Base-by-base conservation (phyloP, 2,329 filamentous ascomycete species). In the Fragosphaeria purpurea region DNA sequence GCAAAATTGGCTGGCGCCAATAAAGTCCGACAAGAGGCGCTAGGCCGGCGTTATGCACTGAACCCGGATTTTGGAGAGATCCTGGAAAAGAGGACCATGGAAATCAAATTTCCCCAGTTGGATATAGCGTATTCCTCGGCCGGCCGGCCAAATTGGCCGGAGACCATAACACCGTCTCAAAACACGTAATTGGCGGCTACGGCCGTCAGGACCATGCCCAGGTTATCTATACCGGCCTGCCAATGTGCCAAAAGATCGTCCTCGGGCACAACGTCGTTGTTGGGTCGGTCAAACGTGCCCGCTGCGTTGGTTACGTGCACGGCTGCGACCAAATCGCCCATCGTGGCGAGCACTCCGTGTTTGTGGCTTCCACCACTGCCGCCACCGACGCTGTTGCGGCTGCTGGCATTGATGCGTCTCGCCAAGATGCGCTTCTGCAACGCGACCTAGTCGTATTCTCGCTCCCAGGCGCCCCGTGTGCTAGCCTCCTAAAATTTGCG, bases 201-300 rank as follows among this genome's bases (percentile, higher is more conserved):
- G 5, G 54, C 48, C 2, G 50, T 52, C 9, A 56, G 35, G 39
- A 56, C 39, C 45, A 54, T 54, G 8, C 54, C 52, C 11, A 56
- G 35, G n/a, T 45, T 42, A 41, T 56, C 54, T 34, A 53, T 38
- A 12, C 45, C 39, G 8, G 52, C 50, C 46, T 56, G 52, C 54
- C 54, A 56, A 11, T 48, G 43, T 8, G 53, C 51, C 33, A 55
- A 41, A 3, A 48, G 31, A 41, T 50, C 50, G 9, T 50, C 44
- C 39, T 45, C 42, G 12, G 30, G 35, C 12, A 47, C 37, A 10
- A 41, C 35, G 6, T 46, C 44, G 40, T 43, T 37, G 46, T n/a
- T 48, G 44, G 45, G 45, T 22, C 38, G 33, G 5, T 41, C 35
- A 7, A 41, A 10, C 30, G 13, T 38, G 12, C 47, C 40, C 5